These are phyloP conservation scores for Botryotinia calthae DNA, from an alignment of 2,329 filamentous ascomycete species.

Conservation along the genomic window DNA sequence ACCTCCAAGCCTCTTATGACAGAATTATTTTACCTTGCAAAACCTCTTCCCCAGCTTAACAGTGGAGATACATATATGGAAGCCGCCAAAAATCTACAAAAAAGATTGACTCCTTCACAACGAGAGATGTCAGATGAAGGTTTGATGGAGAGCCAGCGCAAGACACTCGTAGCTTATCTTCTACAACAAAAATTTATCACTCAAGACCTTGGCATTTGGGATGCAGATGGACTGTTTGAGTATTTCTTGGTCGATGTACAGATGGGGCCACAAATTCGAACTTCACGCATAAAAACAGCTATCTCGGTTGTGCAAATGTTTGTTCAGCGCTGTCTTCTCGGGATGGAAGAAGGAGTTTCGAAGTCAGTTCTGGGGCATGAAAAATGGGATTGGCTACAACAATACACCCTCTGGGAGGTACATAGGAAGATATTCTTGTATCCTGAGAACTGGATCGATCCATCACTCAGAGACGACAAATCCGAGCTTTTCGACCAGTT, in stretches of 20 bases:
- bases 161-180: neutral
- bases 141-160: neutral
- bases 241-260: conserved; percentile 39
- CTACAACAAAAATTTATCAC: neutral
- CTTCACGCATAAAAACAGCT: conserved; percentile 40
- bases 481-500: conserved; percentile 30
- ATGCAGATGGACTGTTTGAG: conserved; percentile 36
- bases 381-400: conserved; percentile 35
- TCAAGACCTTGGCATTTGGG: conserved; percentile 14
- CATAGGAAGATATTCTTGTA: conserved; percentile 39
- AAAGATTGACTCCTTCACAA: neutral
- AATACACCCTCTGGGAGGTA: conserved; percentile 36
- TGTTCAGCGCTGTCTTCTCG: conserved; percentile 38
- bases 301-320: conserved; percentile 37
- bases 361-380: neutral
- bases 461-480: conserved; percentile 39
- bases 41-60: neutral
- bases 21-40: neutral
- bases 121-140: neutral
- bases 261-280: conserved; percentile 36
- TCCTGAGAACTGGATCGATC: conserved; percentile 40
- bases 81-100: neutral
- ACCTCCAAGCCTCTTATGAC: neutral
- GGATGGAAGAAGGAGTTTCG: conserved; percentile 30
- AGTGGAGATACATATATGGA: neutral